These are phyloP conservation scores for Russula virescens DNA, from an alignment of 768 basidiomycete genomes.

Conservation along the genomic window DNA sequence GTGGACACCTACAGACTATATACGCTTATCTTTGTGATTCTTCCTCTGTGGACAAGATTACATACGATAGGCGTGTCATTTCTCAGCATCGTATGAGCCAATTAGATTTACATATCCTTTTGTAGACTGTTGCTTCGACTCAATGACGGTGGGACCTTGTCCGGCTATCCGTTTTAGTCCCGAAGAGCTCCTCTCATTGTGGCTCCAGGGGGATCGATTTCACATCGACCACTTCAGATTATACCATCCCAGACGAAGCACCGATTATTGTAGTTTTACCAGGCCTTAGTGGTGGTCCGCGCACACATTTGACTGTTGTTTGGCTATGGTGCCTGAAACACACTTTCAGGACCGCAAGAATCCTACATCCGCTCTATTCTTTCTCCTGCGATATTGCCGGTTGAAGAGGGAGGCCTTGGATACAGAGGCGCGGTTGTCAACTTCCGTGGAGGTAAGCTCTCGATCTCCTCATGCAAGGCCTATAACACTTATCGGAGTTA, in stretches of 20 bases:
- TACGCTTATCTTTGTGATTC: conserved; percentile 59
- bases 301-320: conserved; percentile 1
- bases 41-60: conserved; percentile 47
- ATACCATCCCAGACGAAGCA: conserved; percentile 33
- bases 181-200: conserved; percentile 2
- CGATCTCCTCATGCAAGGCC: conserved; percentile 3
- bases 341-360: conserved; percentile 72
- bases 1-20: conserved; percentile 60
- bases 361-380: conserved; percentile 83
- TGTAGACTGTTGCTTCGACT: conserved; percentile 45
- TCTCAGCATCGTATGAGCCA: background rate
- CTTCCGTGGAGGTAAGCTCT: conserved; percentile 34
- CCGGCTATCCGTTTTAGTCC: conserved; percentile 26
- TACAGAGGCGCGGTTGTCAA: conserved; percentile 89
- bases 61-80: conserved; percentile 45
- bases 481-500: background rate
- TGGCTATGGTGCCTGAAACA: conserved; percentile 9
- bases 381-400: conserved; percentile 61
- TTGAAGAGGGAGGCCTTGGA: conserved; percentile 75
- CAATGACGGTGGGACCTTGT: conserved; percentile 64
- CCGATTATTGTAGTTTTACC: conserved; percentile 54
- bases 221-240: conserved; percentile 36
- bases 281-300: conserved; percentile 42
- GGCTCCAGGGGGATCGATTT: conserved; percentile 55
- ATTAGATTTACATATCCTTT: background rate